Evolutionary conservation across 768 basidiomycete species (phyloP).

Genomic region (Tephrocybe rancida): DNA sequence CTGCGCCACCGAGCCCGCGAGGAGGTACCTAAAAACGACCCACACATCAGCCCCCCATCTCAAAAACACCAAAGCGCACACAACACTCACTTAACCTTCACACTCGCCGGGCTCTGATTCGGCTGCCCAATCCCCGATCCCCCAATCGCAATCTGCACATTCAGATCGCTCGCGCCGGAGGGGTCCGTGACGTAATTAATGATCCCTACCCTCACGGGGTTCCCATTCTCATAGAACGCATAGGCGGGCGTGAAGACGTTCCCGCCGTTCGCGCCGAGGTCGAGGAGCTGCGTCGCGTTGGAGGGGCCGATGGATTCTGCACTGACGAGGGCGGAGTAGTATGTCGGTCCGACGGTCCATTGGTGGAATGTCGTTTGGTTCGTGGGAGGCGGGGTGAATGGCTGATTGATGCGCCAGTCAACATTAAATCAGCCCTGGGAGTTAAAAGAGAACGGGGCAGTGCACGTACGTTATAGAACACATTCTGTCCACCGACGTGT

Average conservation of each 20-base stretch:
- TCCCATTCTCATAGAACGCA: conserved; percentile 72
- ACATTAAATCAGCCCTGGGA: no score
- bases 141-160: conserved; percentile 51
- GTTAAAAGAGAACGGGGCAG: conserved; percentile 14
- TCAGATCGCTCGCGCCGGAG: conserved; percentile 57
- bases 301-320: conserved; percentile 70
- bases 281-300: conserved; percentile 64
- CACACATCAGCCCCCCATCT: neutral
- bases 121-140: conserved; percentile 40
- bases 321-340: conserved; percentile 72
- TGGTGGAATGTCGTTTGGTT: conserved; percentile 61
- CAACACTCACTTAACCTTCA: conserved; percentile 58
- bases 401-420: conserved; percentile 50
- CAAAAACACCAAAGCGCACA: neutral
- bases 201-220: conserved; percentile 60
- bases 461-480: conserved; percentile 62
- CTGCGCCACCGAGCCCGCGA: conserved; percentile 48
- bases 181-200: conserved; percentile 74
- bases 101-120: conserved; percentile 41
- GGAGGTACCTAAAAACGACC: conserved; percentile 46
- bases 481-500: conserved; percentile 65
- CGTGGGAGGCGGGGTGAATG: conserved; percentile 57
- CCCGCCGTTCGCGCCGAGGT: conserved; percentile 54
- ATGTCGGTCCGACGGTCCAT: conserved; percentile 79
- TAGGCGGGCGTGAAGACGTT: conserved; percentile 66